Percentiles rank a stretch among this genome's conserved stretches.
Conservation (phyloP, 2,329 filamentous ascomycete genomes). For the Neopestalotiopsis rosae region DNA sequence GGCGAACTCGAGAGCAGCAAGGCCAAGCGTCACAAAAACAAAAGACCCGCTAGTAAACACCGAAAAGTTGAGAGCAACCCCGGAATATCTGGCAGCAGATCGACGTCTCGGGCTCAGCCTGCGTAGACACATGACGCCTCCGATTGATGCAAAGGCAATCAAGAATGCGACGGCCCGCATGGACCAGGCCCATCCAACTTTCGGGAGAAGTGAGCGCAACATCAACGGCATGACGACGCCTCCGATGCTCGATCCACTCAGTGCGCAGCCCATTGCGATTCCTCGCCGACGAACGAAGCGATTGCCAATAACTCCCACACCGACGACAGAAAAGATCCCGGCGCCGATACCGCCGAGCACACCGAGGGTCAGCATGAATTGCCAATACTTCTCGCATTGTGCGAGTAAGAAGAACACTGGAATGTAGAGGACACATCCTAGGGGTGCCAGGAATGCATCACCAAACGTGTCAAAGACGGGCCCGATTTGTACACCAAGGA, state of each 20-base stretch:
- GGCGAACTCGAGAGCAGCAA: slow-evolving; percentile 54
- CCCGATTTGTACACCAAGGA: slow-evolving; percentile 44
- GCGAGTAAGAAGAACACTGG: slow-evolving; percentile 50
- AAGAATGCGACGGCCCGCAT: slow-evolving; percentile 39
- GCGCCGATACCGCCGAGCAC: slow-evolving; percentile 47
- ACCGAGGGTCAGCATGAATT: slow-evolving; percentile 47
- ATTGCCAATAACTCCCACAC: slow-evolving; percentile 38
- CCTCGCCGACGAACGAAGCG: slow-evolving; percentile 30
- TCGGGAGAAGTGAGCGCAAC: slow-evolving; percentile 34
- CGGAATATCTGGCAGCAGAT: slow-evolving; percentile 44
- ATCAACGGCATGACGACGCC: slow-evolving; percentile 41
- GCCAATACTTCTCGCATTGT: slow-evolving; percentile 45
- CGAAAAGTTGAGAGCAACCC: slow-evolving; percentile 41
- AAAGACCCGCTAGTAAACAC: slow-evolving; percentile 47
- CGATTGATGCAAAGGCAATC: slow-evolving; percentile 33
- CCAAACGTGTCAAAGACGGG: slow-evolving; percentile 48
- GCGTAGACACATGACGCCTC: slow-evolving; percentile 29
- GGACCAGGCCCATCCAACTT: slow-evolving; percentile 41
- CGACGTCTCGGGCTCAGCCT: slow-evolving; percentile 35
- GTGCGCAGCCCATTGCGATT: slow-evolving; percentile 31
- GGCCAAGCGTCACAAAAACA: slow-evolving; percentile 44
- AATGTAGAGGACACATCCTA: slow-evolving; percentile 38
- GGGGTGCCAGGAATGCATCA: slow-evolving; percentile 37
- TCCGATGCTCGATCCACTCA: slow-evolving; percentile 31
- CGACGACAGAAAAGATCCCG: slow-evolving; percentile 43